Evolutionary conservation across 345 rosid genomes (phyloP).

Genomic region (Viola odorata): DNA sequence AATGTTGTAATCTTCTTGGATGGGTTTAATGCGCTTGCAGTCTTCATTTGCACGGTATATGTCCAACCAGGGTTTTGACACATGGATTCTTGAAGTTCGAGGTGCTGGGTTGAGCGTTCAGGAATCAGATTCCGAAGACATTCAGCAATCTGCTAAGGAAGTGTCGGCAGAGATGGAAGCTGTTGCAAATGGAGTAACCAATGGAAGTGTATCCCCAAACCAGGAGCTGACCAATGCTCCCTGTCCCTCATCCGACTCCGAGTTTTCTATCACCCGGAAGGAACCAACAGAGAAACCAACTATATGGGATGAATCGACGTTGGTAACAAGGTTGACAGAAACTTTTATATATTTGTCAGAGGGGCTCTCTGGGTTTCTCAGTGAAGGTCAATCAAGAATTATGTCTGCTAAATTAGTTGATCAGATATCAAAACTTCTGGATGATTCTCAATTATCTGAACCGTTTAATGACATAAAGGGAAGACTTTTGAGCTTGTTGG

Average conservation of each 20-base stretch:
- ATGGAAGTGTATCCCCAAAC: constrained; percentile 31
- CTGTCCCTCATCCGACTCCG: constrained; percentile 23
- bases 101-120: constrained; percentile 87
- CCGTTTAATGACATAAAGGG: constrained; percentile 62
- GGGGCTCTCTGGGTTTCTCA: constrained; percentile 78
- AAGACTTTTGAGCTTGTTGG: constrained; percentile 66
- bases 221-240: constrained; percentile 22
- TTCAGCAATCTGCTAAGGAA: constrained; percentile 42
- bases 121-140: constrained; percentile 51
- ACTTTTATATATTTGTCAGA: constrained; percentile 80
- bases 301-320: constrained; percentile 68
- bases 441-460: constrained; percentile 66
- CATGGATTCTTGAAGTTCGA: constrained; percentile 93
- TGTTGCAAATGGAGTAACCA: constrained; percentile 39
- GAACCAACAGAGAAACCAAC: constrained; percentile 34
- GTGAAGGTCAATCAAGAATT: constrained; percentile 71
- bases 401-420: constrained; percentile 76
- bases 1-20: no score
- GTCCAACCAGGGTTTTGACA: constrained; percentile 89
- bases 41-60: constrained; percentile 83
- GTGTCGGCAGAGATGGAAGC: constrained; percentile 53
- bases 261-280: constrained; percentile 35
- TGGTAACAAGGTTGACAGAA: constrained; percentile 59
- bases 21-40: constrained; percentile 32
- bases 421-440: constrained; percentile 67